These are phyloP conservation scores for Lichenothelia convexa DNA, from an alignment of 495 filamentous ascomycete genomes.

Conservation along the genomic window DNA sequence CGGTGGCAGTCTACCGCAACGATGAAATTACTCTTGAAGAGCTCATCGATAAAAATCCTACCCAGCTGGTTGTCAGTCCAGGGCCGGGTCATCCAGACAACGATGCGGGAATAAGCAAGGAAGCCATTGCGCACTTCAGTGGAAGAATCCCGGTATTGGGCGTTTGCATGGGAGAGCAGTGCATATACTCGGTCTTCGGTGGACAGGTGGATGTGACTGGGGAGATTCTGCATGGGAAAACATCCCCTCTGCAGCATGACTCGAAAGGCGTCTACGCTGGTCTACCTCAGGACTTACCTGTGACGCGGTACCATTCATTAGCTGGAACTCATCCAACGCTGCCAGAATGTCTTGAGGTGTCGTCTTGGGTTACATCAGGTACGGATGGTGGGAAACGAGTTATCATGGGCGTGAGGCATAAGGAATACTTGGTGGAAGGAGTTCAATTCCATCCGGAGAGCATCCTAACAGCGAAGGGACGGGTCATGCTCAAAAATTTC, in stretches of 20 bases:
- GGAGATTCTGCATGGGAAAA: constrained; percentile 95
- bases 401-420: constrained; percentile 95
- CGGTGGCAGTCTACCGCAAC: constrained; percentile 75
- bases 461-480: constrained; percentile 78
- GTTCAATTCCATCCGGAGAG: constrained; percentile 98
- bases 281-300: constrained; percentile 56
- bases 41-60: constrained; percentile 63
- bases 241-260: constrained; percentile 76
- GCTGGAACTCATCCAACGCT: constrained; percentile 83
- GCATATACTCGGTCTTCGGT: constrained; percentile 81
- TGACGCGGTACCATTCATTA: constrained; percentile 92
- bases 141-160: constrained; percentile 94
- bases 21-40: constrained; percentile 77
- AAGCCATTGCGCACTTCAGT: constrained; percentile 80
- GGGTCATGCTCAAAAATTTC: constrained; percentile 83
- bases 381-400: constrained; percentile 50
- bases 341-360: constrained; percentile 71
- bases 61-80: constrained; percentile 86
- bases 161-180: constrained; percentile 98
- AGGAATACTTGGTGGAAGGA: constrained; percentile 72
- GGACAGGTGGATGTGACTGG: constrained; percentile 84
- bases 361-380: constrained; percentile 52
- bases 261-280: constrained; percentile 68
- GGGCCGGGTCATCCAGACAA: constrained; percentile 80
- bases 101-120: constrained; percentile 82